Conservation (phyloP, 2,329 filamentous ascomycete genomes). For the Macroventuria anomochaeta region DNA sequence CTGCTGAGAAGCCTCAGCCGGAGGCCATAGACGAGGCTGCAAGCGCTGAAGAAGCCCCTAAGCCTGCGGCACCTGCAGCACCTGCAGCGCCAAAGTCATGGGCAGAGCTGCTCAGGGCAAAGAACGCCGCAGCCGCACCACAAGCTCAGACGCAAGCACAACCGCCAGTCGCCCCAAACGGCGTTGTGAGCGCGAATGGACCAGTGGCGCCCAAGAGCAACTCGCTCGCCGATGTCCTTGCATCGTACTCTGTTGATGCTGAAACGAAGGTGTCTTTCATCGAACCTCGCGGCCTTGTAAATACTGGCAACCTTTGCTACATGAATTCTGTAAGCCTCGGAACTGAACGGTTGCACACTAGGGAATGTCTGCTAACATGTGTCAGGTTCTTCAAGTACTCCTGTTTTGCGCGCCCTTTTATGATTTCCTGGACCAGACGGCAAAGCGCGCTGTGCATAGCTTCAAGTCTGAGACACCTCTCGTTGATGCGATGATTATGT, state of each 20-base stretch:
- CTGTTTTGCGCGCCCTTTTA: conserved; percentile 95
- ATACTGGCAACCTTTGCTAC: conserved; percentile 99
- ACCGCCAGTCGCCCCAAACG: conserved; percentile 33
- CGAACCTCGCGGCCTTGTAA: conserved; percentile 90
- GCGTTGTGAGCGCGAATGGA: conserved; percentile 47
- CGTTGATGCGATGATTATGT: conserved; percentile 96
- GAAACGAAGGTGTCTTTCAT: conserved; percentile 77
- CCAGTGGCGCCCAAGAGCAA: conserved; percentile 58
- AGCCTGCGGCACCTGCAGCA: conserved; percentile 56
- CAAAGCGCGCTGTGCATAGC: conserved; percentile 82
- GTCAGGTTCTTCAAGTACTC: conserved; percentile 89
- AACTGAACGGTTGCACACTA: too few species aligned
- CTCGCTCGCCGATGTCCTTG: conserved; percentile 78
- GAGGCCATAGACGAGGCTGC: conserved; percentile 18
- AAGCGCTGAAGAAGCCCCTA: conserved; percentile 45
- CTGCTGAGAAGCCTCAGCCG: conserved; percentile 25
- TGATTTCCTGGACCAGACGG: conserved; percentile 86
- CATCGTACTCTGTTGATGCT: conserved; percentile 71
- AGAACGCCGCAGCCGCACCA: conserved; percentile 48
- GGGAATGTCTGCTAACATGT: conserved; percentile 39
- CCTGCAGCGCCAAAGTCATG: conserved; percentile 66
- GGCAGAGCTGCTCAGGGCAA: conserved; percentile 70
- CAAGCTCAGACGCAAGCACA: conserved; percentile 29
- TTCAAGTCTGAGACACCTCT: conserved; percentile 96
- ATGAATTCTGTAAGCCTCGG: conserved; percentile 91